Evolutionary conservation across 768 basidiomycete species (phyloP).

Genomic region (Suillus variegatus): DNA sequence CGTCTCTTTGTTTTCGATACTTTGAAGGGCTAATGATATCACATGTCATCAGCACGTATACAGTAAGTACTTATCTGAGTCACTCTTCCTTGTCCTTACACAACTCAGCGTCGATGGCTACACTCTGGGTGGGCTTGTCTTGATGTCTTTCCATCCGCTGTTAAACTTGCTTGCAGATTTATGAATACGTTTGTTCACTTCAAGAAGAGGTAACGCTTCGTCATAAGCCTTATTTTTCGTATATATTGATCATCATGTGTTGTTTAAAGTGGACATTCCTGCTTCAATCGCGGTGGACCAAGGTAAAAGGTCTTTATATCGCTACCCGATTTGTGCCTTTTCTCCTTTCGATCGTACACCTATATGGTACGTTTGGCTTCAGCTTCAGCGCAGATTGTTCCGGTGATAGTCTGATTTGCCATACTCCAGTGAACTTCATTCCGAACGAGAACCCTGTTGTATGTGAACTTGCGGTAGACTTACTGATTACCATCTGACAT

Average conservation of each 20-base stretch:
- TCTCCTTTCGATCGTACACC: background rate
- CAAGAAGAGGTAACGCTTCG: background rate
- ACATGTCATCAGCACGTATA: background rate
- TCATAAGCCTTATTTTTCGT: background rate
- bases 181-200: background rate
- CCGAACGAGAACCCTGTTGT: background rate
- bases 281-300: constrained; percentile 5
- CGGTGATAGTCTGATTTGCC: background rate
- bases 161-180: background rate
- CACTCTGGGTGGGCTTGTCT: background rate
- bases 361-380: background rate
- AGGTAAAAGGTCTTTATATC: background rate
- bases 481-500: too few relatives aligned
- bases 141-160: background rate
- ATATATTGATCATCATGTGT: background rate
- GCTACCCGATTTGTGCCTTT: background rate
- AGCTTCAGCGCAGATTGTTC: background rate
- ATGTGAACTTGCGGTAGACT: background rate
- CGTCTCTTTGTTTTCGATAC: background rate
- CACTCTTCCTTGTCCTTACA: background rate
- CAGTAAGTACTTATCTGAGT: background rate
- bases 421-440: background rate
- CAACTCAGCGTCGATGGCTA: background rate
- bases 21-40: background rate
- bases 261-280: constrained; percentile 4